Conservation (phyloP, 257 asterid genomes). For the Perilla frutescens region DNA sequence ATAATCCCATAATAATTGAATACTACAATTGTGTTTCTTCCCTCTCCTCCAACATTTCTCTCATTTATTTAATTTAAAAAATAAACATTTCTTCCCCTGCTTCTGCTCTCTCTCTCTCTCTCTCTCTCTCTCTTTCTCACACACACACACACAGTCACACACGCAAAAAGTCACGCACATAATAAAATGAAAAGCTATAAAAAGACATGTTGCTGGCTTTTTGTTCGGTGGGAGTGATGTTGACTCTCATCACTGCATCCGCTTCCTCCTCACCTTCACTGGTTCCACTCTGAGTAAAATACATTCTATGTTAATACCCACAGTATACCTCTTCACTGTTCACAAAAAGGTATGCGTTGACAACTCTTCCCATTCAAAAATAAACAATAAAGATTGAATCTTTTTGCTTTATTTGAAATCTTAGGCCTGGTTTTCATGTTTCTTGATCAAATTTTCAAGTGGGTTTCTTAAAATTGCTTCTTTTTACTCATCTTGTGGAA, state of each 20-base stretch:
- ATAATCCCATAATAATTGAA: too few species aligned
- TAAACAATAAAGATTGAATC: conserved; percentile 12
- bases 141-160: conserved; percentile 16
- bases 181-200: conserved; percentile 36
- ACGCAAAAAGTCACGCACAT: conserved; percentile 7
- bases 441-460: conserved; percentile 26
- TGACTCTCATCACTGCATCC: conserved; percentile 35
- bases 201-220: conserved; percentile 15
- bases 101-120: too few species aligned
- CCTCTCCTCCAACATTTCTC: too few species aligned
- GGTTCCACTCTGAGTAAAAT: conserved; percentile 30
- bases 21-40: too few species aligned
- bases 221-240: conserved; percentile 31
- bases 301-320: background rate
- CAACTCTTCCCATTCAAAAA: conserved; percentile 18
- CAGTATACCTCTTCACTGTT: conserved; percentile 29
- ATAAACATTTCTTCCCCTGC: too few species aligned
- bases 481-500: conserved; percentile 7
- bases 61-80: too few species aligned
- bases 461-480: conserved; percentile 34
- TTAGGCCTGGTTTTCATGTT: background rate
- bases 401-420: conserved; percentile 18
- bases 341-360: conserved; percentile 42
- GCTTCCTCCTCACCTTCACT: conserved; percentile 20
- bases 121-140: too few species aligned